phyloP scores from a whole-genome alignment of 73 alveolate species.

The Paramecium sexaurelia region DNA sequence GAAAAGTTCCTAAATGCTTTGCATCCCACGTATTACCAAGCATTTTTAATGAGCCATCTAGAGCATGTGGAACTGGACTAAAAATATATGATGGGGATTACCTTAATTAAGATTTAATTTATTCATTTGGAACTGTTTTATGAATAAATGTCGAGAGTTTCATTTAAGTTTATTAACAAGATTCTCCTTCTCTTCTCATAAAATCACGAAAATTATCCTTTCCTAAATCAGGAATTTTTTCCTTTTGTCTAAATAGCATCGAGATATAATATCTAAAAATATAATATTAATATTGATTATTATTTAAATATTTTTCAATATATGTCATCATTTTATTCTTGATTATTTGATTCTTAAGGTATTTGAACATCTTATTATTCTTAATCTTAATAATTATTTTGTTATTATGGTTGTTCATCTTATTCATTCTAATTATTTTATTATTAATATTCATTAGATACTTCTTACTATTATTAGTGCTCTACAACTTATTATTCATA shows the following conservation, averaged over 20 bases:
- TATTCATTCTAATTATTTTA: neutral
- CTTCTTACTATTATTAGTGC: neutral
- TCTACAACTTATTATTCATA: neutral
- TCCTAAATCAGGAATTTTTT: neutral
- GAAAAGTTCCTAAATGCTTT: slow-evolving; percentile 21
- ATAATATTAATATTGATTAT: neutral
- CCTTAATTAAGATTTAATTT: neutral
- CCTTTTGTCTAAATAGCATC: slow-evolving; percentile 1
- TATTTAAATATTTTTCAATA: neutral
- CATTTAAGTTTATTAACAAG: neutral
- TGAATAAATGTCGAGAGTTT: neutral
- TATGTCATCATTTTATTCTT: neutral
- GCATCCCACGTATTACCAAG: slow-evolving; percentile 32
- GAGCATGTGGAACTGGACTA: neutral
- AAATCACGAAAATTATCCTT: neutral
- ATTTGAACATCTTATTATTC: neutral
- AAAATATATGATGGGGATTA: neutral
- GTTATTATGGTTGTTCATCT: neutral
- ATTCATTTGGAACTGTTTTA: neutral
- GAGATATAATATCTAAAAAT: neutral
- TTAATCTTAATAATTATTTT: neutral
- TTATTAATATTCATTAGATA: neutral
- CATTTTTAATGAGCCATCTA: slow-evolving; percentile 25
- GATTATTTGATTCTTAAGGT: neutral
- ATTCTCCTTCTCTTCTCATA: neutral